These are phyloP conservation scores for Claviceps fusiformis DNA, from an alignment of 2,329 filamentous ascomycete genomes.

Conservation along the genomic window DNA sequence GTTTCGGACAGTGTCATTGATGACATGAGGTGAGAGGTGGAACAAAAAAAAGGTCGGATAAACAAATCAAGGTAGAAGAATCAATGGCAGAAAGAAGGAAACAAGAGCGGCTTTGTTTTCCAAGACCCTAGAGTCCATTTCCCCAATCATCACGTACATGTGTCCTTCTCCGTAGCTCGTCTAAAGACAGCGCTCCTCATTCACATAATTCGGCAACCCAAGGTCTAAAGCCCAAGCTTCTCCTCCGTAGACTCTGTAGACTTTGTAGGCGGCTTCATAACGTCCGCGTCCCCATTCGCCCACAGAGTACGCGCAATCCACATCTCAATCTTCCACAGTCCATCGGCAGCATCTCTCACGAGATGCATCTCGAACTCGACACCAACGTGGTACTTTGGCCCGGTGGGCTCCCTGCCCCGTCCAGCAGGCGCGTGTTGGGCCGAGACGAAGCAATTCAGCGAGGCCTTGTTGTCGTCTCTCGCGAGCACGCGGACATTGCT, in stretches of 20 bases:
- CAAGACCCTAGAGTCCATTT: too few species aligned
- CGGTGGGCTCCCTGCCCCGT: neutral
- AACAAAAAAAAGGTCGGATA: too few species aligned
- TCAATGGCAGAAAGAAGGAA: too few species aligned
- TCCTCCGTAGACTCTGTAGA: neutral
- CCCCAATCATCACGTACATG: too few species aligned
- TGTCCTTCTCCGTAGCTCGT: too few species aligned
- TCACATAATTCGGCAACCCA: too few species aligned
- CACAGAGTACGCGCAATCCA: slow-evolving; percentile 18
- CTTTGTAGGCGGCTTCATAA: neutral
- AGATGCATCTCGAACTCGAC: slow-evolving; percentile 17
- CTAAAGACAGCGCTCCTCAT: too few species aligned
- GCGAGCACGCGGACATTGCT: slow-evolving; percentile 17
- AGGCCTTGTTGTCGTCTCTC: slow-evolving; percentile 7
- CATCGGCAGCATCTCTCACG: slow-evolving; percentile 13
- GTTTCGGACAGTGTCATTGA: too few species aligned
- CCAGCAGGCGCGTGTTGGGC: neutral
- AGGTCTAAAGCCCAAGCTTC: too few species aligned
- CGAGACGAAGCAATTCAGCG: neutral
- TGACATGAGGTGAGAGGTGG: too few species aligned
- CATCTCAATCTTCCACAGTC: slow-evolving; percentile 20
- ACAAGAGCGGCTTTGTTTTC: too few species aligned
- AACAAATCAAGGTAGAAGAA: too few species aligned
- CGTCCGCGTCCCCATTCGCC: slow-evolving; percentile 11
- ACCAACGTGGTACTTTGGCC: slow-evolving; percentile 13